phyloP scores from a whole-genome alignment of 139 green algal genomes.

The Volvox africanus region DNA sequence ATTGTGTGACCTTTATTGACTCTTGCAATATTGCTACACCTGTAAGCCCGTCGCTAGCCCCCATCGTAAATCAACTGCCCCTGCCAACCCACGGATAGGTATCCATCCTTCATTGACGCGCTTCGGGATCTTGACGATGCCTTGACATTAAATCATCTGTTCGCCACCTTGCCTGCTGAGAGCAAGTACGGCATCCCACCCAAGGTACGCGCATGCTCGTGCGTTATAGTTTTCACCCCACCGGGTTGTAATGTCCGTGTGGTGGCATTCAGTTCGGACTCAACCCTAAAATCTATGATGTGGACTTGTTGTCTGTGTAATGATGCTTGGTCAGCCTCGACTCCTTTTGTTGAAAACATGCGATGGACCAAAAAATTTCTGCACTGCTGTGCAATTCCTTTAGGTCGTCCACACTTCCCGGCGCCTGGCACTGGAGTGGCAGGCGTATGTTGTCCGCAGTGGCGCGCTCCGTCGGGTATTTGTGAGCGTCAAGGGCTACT shows the following conservation, averaged over 20 bases:
- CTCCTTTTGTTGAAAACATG: background rate
- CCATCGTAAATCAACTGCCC: background rate
- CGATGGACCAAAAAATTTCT: too few species aligned
- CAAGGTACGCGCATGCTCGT: slow-evolving; percentile 38
- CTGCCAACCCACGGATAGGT: slow-evolving; percentile 69
- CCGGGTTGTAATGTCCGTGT: too few species aligned
- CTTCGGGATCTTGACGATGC: slow-evolving; percentile 98
- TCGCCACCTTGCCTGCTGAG: slow-evolving; percentile 92
- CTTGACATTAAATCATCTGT: slow-evolving; percentile 96
- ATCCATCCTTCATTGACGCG: slow-evolving; percentile 97
- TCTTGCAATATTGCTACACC: too few species aligned
- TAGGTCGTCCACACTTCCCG: slow-evolving; percentile 58
- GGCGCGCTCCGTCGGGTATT: slow-evolving; percentile 93
- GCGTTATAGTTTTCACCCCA: too few species aligned
- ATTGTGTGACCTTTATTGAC: too few species aligned
- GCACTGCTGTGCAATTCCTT: background rate
- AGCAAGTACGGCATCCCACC: slow-evolving; percentile 66
- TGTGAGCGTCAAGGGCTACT: slow-evolving; percentile 97
- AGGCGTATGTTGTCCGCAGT: slow-evolving; percentile 91
- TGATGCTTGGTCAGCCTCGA: too few species aligned
- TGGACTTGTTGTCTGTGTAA: too few species aligned
- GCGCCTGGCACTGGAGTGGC: slow-evolving; percentile 93
- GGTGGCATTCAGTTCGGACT: too few species aligned
- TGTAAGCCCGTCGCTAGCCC: too few species aligned
- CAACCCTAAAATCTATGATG: too few species aligned